Conservation (phyloP, 441 rosid species). For the Hura crepitans region DNA sequence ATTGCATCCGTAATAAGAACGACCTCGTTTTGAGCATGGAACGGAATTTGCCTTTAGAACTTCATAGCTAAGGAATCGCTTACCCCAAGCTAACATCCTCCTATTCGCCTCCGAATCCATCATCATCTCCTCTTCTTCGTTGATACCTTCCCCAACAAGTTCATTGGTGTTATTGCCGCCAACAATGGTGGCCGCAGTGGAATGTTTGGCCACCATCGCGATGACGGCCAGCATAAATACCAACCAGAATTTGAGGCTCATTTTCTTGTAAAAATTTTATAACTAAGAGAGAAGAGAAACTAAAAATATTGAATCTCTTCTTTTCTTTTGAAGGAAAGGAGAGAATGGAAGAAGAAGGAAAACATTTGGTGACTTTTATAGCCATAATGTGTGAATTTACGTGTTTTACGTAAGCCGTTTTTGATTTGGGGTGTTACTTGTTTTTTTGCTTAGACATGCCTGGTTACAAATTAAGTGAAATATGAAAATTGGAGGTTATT, state of each 20-base stretch:
- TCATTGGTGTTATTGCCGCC: neutral
- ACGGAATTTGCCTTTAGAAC: neutral
- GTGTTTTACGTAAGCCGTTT: slow-evolving; percentile 8
- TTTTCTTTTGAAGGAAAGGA: slow-evolving; percentile 9
- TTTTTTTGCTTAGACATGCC: no score
- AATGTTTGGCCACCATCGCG: neutral
- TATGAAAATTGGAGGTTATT: no score
- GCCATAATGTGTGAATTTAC: slow-evolving; percentile 7
- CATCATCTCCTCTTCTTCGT: slow-evolving; percentile 11
- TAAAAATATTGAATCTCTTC: neutral
- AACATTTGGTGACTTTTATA: neutral
- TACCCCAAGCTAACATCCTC: slow-evolving; percentile 1
- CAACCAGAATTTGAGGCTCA: slow-evolving; percentile 11
- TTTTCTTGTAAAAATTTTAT: neutral
- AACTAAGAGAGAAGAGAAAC: no score
- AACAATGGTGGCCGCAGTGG: neutral
- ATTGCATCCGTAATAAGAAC: slow-evolving; percentile 7
- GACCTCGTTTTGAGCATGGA: slow-evolving; percentile 8
- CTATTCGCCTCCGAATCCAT: slow-evolving; percentile 12
- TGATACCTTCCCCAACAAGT: neutral
- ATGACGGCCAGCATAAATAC: neutral
- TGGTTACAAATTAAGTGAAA: neutral
- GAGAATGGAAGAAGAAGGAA: slow-evolving; percentile 5
- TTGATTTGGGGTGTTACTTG: neutral
- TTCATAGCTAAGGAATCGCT: slow-evolving; percentile 2